Evolutionary conservation across 371 early-diverging fungal species (phyloP).

Genomic region (Saksenaea oblongispora): DNA sequence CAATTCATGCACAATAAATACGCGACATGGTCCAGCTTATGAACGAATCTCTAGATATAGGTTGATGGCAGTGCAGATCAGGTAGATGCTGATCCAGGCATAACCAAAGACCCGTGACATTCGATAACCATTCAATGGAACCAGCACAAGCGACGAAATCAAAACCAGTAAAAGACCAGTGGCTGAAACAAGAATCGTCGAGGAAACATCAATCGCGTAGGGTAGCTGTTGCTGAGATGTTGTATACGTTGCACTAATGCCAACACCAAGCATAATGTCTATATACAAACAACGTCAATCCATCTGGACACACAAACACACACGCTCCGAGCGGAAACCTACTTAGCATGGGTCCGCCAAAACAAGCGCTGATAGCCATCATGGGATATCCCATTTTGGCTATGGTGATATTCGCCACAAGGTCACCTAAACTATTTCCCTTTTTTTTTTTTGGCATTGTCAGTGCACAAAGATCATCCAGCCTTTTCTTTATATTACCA

Average conservation of each 20-base stretch:
- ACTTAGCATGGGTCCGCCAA: slow-evolving; percentile 84
- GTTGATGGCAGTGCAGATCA: slow-evolving; percentile 53
- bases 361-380: slow-evolving; percentile 87
- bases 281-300: background rate
- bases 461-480: slow-evolving; percentile 18
- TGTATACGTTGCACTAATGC: slow-evolving; percentile 65
- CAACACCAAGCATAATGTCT: slow-evolving; percentile 78
- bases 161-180: slow-evolving; percentile 51
- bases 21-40: background rate
- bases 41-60: slow-evolving; percentile 48
- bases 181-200: slow-evolving; percentile 57
- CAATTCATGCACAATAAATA: background rate
- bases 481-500: slow-evolving; percentile 45
- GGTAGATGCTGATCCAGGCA: slow-evolving; percentile 52
- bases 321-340: slow-evolving; percentile 18
- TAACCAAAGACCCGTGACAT: slow-evolving; percentile 55
- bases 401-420: slow-evolving; percentile 83
- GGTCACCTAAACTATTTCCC: slow-evolving; percentile 87
- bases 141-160: slow-evolving; percentile 44
- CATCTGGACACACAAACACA: background rate
- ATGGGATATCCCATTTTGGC: slow-evolving; percentile 81
- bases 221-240: slow-evolving; percentile 45
- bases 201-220: slow-evolving; percentile 51
- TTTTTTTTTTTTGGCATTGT: too few species aligned
- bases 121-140: slow-evolving; percentile 56